phyloP scores from a whole-genome alignment of 192 early-diverging fungal species.

The Podila epicladia region DNA sequence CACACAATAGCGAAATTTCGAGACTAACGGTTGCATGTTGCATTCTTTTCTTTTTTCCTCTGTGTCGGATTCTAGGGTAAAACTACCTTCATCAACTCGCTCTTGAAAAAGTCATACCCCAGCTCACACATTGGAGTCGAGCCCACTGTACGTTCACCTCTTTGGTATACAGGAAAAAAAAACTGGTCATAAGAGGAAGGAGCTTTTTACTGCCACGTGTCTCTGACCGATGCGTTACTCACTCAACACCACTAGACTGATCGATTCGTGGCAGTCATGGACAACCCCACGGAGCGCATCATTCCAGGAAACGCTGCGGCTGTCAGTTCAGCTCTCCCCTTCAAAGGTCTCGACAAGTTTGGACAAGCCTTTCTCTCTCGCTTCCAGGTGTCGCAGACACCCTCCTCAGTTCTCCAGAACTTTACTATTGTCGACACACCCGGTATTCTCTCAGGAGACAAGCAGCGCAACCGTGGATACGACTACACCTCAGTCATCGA shows the following conservation, averaged over 20 bases:
- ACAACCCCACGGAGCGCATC: constrained; percentile 73
- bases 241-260: constrained; percentile 63
- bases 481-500: constrained; percentile 81
- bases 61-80: constrained; percentile 63
- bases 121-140: constrained; percentile 84
- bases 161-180: background rate
- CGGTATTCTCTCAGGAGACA: constrained; percentile 83
- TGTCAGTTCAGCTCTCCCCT: constrained; percentile 79
- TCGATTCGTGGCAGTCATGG: constrained; percentile 85
- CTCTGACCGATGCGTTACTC: too few relatives aligned
- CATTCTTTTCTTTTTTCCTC: background rate
- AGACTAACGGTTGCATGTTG: background rate
- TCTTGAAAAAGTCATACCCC: constrained; percentile 80
- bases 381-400: constrained; percentile 85
- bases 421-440: constrained; percentile 88
- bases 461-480: constrained; percentile 83
- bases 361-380: constrained; percentile 82
- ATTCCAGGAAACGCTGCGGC: constrained; percentile 88
- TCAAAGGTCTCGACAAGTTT: constrained; percentile 77
- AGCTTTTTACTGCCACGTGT: too few relatives aligned
- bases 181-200: too few relatives aligned
- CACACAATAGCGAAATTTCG: background rate
- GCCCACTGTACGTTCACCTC: constrained; percentile 57
- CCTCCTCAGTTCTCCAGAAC: constrained; percentile 76
- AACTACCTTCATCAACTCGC: constrained; percentile 81